Base-by-base conservation (phyloP, 106 monocot species). In the Apostasia ramifera region DNA sequence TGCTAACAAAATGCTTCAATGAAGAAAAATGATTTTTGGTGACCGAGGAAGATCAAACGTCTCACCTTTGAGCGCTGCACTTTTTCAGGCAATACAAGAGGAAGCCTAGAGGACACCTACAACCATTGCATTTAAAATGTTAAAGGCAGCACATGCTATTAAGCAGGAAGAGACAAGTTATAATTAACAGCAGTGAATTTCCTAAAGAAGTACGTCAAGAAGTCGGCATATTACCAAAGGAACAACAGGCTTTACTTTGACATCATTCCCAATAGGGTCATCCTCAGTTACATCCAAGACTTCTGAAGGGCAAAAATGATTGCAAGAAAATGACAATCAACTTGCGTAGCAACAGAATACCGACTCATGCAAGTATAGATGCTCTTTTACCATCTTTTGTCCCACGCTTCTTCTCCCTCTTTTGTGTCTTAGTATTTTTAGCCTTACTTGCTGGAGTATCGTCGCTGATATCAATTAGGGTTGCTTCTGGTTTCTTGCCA, bases 11-110 rank as follows among this genome's bases (percentile, higher is more conserved):
- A 26, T 26, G 69, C 53, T 49, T 12, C 53, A 59, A 7, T 8
- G 6, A 59, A 46, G 12, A 2, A 69, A 7, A 50, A 46, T 44
- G 39, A 9, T 39, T 60, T 8, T 55, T 57, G 44, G 46, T 4
- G 11, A 54, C 49, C 52, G 47, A 13, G 53, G 4, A 59, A 78
- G n/a, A 2, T 55, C 13, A 48, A 59, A 70, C 51, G 39, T 67
- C 61, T 39, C 81, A 91, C 95, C 86, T 95, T 95, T 52, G 84
- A 78, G 12, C 91, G 91, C 37, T 92, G 88, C 46, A 95, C 86
- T 84, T 91, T 95, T n/a, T 95, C 95, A 75, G 86, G 79, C 3
- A 89, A 80, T 42, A 92, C 60, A 41, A 95, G 59, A 52, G 91
- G 95, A 63, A 92, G 77, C 67, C 89, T 78, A 64, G 92, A 81